A percentile compares a stretch with the other conserved stretches of the same genome.
Evolutionary conservation across 208 protist genomes (phyloP).

Genomic region (Leishmania major): DNA sequence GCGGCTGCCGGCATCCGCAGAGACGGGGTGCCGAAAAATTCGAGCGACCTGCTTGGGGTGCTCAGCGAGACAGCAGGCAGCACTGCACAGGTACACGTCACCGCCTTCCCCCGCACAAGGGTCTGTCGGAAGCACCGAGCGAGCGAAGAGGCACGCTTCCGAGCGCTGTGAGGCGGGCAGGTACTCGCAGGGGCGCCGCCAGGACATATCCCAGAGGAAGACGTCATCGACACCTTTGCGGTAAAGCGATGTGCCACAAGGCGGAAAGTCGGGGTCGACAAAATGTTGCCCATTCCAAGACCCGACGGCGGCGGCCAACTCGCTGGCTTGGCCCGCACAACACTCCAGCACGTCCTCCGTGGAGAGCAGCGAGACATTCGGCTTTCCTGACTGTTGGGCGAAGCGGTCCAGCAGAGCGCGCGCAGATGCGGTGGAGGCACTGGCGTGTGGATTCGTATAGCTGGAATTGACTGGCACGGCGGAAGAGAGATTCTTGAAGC

Average conservation of each 20-base stretch:
- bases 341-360: slow-evolving; percentile 29
- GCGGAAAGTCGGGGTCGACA: slow-evolving; percentile 51
- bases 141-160: slow-evolving; percentile 42
- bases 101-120: slow-evolving; percentile 50
- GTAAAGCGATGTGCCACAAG: slow-evolving; percentile 33
- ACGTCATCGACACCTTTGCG: slow-evolving; percentile 35
- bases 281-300: slow-evolving; percentile 29
- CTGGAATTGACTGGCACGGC: slow-evolving; percentile 27
- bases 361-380: slow-evolving; percentile 16
- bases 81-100: slow-evolving; percentile 56
- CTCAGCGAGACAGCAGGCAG: slow-evolving; percentile 43
- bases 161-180: slow-evolving; percentile 20
- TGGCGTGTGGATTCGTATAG: slow-evolving; percentile 35
- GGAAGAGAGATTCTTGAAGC: slow-evolving; percentile 32
- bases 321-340: background rate
- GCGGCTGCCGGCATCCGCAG: slow-evolving; percentile 1
- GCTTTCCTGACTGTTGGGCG: slow-evolving; percentile 22
- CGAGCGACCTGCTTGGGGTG: slow-evolving; percentile 19
- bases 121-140: slow-evolving; percentile 46
- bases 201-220: slow-evolving; percentile 45
- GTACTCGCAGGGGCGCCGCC: slow-evolving; percentile 38
- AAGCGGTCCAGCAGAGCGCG: slow-evolving; percentile 29
- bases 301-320: slow-evolving; percentile 18
- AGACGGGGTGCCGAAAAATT: slow-evolving; percentile 44
- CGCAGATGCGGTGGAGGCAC: slow-evolving; percentile 33